Evolutionary conservation across 2,329 filamentous ascomycete genomes (phyloP), one percentile per base, ranked within the genome.

Genomic region (Penicillium sp.): DNA sequence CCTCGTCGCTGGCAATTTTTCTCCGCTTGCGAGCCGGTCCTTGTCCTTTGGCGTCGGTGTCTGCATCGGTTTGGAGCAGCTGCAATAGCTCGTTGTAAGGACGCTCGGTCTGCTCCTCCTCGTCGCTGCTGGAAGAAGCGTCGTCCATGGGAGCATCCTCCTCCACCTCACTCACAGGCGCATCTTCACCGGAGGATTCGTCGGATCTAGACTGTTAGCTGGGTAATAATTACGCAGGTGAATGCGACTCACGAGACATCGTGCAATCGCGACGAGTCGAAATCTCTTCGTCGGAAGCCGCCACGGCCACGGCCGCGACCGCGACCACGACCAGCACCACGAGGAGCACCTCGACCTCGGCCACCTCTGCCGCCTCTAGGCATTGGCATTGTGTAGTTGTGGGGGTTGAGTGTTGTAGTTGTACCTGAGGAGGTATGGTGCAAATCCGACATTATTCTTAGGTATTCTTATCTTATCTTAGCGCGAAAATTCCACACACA

Each of bases 221-320:
- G n/a, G n/a, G n/a, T n/a, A 8, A 24, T 24, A 9, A 15, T 32
- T n/a, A 41, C 18, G 32, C 10, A 17, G 10, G 15, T 26, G 21
- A n/a, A 26, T 17, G 39, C 50, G 46, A 60, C 72, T 65, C 51
- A 75, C 74, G 69, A 67, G 47, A 67, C 58, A 32, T 75, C 70
- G 27, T 68, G 68, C 23, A 75, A 54, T 51, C 74, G 68, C 29
- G 74, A 75, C 6, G 68, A 62, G 51, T 67, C 56, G 52, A 75
- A 76, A 32, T 52, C 60, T 52, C 63, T 59, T 55, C 59, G 62
- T 56, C 66, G 59, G 7, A 55, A 23, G 10, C 52, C 77, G 1
- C 88, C 87, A 32, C 84, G 84, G 7, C 91, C 91, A 29, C 90
- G 80, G 4, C 91, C 91, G 41, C 91, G 81, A 0, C 89, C 87